phyloP scores from a whole-genome alignment of 345 rosid species.

The Sonneratia caseolaris region DNA sequence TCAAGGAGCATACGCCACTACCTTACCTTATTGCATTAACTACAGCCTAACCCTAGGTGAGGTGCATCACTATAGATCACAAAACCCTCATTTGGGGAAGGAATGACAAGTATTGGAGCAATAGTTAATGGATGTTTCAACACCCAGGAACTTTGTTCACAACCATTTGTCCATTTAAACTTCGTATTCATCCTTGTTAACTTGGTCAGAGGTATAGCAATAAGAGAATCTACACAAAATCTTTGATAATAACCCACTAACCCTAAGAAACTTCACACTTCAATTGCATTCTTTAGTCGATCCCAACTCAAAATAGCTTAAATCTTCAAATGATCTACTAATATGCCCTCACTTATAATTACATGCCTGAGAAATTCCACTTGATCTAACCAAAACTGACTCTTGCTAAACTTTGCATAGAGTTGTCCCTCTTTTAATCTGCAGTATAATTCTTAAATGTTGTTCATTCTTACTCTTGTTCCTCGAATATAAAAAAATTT shows the following conservation, averaged over 20 bases:
- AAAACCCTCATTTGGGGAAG: not conserved
- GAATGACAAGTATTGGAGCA: not conserved
- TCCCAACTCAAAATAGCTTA: not conserved
- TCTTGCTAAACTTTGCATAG: not conserved
- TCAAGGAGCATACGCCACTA: not conserved
- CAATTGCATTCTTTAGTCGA: not conserved
- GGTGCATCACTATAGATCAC: not conserved
- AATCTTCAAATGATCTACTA: not conserved
- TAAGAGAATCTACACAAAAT: not conserved
- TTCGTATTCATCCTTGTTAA: not conserved
- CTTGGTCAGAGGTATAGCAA: not conserved
- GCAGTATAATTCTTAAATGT: not conserved
- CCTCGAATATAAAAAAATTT: not conserved
- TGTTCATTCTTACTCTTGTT: not conserved
- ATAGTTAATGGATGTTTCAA: not conserved
- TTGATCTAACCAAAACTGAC: not conserved
- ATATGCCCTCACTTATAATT: not conserved
- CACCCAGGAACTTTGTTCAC: not conserved
- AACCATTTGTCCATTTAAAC: not conserved
- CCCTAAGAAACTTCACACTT: not conserved
- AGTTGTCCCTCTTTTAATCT: not conserved
- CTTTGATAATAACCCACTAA: not conserved
- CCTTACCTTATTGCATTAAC: not conserved
- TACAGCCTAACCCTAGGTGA: not conserved
- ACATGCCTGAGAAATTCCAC: not conserved